Conservation (phyloP, 1,284 basidiomycete genomes). For the Tilletia setariae region DNA sequence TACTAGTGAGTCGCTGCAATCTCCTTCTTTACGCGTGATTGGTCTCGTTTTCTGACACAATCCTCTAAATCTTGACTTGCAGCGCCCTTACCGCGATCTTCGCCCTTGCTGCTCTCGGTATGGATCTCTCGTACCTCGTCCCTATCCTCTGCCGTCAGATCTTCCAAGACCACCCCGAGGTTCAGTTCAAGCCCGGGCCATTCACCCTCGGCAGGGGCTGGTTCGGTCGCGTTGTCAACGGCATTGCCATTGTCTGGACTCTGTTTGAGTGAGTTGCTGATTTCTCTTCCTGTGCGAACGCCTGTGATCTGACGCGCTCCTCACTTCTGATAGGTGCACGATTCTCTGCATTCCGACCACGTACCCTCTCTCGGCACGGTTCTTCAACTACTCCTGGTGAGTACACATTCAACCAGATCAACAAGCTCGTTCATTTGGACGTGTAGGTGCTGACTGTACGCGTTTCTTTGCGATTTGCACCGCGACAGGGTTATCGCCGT, state of each 20-base stretch:
- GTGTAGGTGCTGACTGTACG: not conserved
- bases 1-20: slow-evolving; percentile 11
- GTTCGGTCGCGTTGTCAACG: slow-evolving; percentile 67
- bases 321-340: slow-evolving; percentile 21
- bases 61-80: slow-evolving; percentile 17
- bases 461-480: not conserved
- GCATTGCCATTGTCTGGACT: slow-evolving; percentile 64
- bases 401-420: too few species aligned
- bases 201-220: slow-evolving; percentile 76
- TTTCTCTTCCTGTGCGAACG: not conserved
- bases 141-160: slow-evolving; percentile 62
- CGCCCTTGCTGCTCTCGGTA: slow-evolving; percentile 67
- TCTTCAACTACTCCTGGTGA: slow-evolving; percentile 15
- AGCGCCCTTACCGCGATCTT: slow-evolving; percentile 50
- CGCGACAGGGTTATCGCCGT: slow-evolving; percentile 52
- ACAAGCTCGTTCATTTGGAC: too few species aligned
- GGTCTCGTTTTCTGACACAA: too few species aligned
- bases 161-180: slow-evolving; percentile 74
- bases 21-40: not conserved
- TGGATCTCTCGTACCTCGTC: slow-evolving; percentile 64
- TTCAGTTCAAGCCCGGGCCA: slow-evolving; percentile 78
- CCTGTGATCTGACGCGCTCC: not conserved
- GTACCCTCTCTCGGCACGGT: slow-evolving; percentile 27
- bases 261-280: slow-evolving; percentile 44
- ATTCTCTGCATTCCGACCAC: slow-evolving; percentile 42